Percentiles rank a stretch among this genome's conserved stretches.
These are phyloP conservation scores for Digitaria exilis DNA, from an alignment of 202 grass and related monocot species.

Conservation along the genomic window DNA sequence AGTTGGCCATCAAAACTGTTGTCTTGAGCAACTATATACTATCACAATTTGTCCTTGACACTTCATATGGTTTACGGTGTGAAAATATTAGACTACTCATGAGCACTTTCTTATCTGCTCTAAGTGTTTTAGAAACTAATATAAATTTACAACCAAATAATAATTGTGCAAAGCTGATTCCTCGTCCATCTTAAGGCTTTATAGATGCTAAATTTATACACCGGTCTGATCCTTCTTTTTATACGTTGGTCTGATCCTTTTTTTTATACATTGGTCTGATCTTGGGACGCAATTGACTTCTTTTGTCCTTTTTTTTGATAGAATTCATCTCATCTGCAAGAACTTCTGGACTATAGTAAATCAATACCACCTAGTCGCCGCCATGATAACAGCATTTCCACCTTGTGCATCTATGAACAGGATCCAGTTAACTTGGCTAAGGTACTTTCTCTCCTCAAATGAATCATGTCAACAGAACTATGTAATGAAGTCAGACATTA, in stretches of 20 bases:
- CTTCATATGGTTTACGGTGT: not conserved
- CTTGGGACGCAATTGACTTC: slow-evolving; percentile 19
- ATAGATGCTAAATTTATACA: not conserved
- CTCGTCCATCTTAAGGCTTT: not conserved
- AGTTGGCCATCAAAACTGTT: not conserved
- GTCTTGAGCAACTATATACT: not conserved
- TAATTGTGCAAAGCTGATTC: not conserved
- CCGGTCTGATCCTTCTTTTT: not conserved
- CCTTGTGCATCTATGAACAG: slow-evolving; percentile 72
- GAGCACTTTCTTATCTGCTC: not conserved
- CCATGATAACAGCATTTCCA: slow-evolving; percentile 74
- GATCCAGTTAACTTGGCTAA: slow-evolving; percentile 72
- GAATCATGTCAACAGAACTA: slow-evolving; percentile 14
- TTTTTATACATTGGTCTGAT: slow-evolving; percentile 5
- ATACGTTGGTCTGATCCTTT: slow-evolving; percentile 25
- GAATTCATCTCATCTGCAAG: slow-evolving; percentile 73
- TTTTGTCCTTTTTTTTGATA: slow-evolving; percentile 26
- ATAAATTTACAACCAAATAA: not conserved
- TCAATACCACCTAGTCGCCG: slow-evolving; percentile 48
- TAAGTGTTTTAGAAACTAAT: not conserved
- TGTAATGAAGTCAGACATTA: not conserved
- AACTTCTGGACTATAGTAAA: slow-evolving; percentile 88
- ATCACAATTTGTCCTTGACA: not conserved
- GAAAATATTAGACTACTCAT: not conserved
- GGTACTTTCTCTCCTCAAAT: slow-evolving; percentile 53